Evolutionary conservation across 1,284 basidiomycete species (phyloP).

Genomic region (Wolfiporia cocos): DNA sequence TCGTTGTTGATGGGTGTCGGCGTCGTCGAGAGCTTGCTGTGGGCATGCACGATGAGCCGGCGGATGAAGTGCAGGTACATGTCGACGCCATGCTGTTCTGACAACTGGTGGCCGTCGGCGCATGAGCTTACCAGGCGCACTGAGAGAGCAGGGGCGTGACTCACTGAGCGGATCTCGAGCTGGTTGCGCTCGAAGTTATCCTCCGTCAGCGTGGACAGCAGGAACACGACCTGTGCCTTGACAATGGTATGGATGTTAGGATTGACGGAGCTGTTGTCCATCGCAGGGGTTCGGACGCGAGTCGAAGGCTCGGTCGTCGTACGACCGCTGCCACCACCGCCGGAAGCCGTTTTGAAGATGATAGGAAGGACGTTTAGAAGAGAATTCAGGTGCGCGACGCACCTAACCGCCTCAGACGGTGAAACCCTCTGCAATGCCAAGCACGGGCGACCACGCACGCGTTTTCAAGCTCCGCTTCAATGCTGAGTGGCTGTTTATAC

Average conservation of each 20-base stretch:
- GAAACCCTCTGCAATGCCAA: constrained; percentile 21
- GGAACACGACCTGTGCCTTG: constrained; percentile 89
- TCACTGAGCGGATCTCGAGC: constrained; percentile 84
- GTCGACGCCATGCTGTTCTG: constrained; percentile 91
- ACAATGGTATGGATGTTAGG: constrained; percentile 69
- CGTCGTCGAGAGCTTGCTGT: constrained; percentile 54
- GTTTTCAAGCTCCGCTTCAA: constrained; percentile 22
- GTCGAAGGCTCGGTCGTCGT: constrained; percentile 75
- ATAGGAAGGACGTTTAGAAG: constrained; percentile 26
- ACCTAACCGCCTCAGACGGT: constrained; percentile 29
- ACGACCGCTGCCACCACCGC: constrained; percentile 63
- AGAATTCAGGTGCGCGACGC: constrained; percentile 26
- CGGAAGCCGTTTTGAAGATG: constrained; percentile 62
- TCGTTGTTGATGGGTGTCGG: constrained; percentile 58
- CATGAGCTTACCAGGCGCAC: constrained; percentile 3
- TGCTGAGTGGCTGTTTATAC: not conserved
- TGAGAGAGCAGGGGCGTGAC: constrained; percentile 27
- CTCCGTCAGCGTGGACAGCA: constrained; percentile 89
- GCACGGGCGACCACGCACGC: constrained; percentile 16
- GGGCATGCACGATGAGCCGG: constrained; percentile 84
- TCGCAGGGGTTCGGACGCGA: constrained; percentile 48
- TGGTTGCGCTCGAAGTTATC: constrained; percentile 93
- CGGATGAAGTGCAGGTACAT: constrained; percentile 95
- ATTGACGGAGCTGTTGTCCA: constrained; percentile 63
- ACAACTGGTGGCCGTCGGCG: constrained; percentile 50